These are phyloP conservation scores for Salpingoeca rosetta DNA, from an alignment of 78 protist species.

Conservation along the genomic window DNA sequence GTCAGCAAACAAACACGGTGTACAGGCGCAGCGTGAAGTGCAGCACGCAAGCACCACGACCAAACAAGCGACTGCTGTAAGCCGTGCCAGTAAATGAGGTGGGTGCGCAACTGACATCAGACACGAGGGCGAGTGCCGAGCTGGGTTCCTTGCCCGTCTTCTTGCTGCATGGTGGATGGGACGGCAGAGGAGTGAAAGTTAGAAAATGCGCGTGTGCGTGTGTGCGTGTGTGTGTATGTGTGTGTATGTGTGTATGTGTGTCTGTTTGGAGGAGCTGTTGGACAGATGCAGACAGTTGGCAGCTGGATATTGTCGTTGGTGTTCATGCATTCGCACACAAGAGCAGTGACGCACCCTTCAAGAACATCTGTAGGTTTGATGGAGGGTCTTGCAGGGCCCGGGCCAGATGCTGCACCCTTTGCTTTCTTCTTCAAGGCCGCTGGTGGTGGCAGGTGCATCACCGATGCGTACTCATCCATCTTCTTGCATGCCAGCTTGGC, in stretches of 20 bases:
- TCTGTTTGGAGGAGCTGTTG: background rate
- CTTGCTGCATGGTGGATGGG: background rate
- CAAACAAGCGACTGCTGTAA: background rate
- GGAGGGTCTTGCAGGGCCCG: background rate
- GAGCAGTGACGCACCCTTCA: too few species aligned
- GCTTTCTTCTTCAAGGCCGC: background rate
- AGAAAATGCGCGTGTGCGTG: background rate
- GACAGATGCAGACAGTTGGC: too few species aligned
- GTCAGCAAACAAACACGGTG: background rate
- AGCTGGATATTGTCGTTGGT: too few species aligned
- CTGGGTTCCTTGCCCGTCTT: background rate
- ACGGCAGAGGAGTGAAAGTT: background rate
- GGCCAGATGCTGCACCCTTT: background rate
- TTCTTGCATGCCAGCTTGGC: background rate
- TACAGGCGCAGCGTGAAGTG: background rate
- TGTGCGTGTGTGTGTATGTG: conserved; percentile 11
- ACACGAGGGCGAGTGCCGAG: background rate
- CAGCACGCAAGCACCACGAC: background rate
- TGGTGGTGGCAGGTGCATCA: background rate
- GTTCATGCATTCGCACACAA: too few species aligned
- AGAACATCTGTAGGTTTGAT: background rate
- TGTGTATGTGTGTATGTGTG: too few species aligned
- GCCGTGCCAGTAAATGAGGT: background rate
- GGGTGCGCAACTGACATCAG: too few species aligned
- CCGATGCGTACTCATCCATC: background rate